Evolutionary conservation across 495 filamentous ascomycete genomes (phyloP), one percentile per base, ranked within the genome.

Genomic region (Penicillium dipodomyicola): DNA sequence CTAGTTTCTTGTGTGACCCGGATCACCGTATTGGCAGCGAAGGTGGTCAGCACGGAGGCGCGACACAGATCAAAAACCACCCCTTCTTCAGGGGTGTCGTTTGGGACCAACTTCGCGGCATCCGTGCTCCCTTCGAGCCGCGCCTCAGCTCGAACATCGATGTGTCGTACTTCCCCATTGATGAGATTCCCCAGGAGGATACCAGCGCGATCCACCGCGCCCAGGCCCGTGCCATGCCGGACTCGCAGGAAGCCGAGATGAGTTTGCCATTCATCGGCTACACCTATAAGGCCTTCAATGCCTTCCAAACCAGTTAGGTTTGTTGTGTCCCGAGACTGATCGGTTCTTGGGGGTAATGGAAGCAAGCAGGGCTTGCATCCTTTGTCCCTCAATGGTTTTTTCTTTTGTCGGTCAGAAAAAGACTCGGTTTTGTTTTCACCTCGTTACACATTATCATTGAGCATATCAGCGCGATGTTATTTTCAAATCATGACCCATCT

Each of bases 261-360:
- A 92, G 86, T 70, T 71, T 97, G 67, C 94, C 94, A 3, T 98
- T 98, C 71, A 96, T 97, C 64, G 94, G 94, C 22, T 98, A 98
- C 70, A 98, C 94, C 19, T 98, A 96, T 80, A 97, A 96, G 80
- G 88, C 94, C 55, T 98, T 98, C 73, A 93, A 96, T 76, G 89
- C 87, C 61, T 87, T 87, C 71, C 73, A 82, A 56, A 75, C 53
- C 45, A 77, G 58, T 25, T 79, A 68, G 42, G 46, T 23, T 29
- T 41, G 32, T 33, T 37, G 44, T 35, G 32, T 37, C 49, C 46
- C 44, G 59, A 55, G 58, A 60, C 54, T 37, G 60, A 47, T 25
- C 37, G 35, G 42, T 19, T 32, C 20, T 5, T n/a, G 44, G 20
- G 35, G 35, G 52, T 40, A 52, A 41, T 32, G 51, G 64, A 65